phyloP scores from a whole-genome alignment of 768 basidiomycete species.

The Serendipita sp. region DNA sequence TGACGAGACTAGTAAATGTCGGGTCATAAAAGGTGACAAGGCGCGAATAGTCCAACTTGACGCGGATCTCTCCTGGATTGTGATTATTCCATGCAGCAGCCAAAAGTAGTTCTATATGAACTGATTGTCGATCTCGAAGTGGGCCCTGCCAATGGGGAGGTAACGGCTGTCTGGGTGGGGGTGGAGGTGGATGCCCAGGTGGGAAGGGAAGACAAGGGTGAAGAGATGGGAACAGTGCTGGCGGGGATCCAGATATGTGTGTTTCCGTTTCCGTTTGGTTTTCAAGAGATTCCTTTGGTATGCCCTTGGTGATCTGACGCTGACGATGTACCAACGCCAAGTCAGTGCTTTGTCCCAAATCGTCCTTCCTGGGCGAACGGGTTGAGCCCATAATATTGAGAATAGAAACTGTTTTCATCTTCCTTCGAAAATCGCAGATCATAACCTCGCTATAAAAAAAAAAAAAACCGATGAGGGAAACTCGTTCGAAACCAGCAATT shows the following conservation, averaged over 20 bases:
- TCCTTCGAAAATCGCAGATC: background rate
- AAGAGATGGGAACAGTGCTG: background rate
- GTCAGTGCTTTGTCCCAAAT: background rate
- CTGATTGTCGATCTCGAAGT: background rate
- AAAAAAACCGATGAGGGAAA: background rate
- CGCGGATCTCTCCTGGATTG: conserved; percentile 29
- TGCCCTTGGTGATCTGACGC: background rate
- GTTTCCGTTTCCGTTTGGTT: background rate
- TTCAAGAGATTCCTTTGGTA: background rate
- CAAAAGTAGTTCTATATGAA: conserved; percentile 14
- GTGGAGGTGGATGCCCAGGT: no score
- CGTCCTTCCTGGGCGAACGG: background rate
- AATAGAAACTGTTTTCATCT: background rate
- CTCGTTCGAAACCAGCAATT: background rate
- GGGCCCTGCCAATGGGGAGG: conserved; percentile 2
- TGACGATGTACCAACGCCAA: background rate
- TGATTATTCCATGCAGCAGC: conserved; percentile 27
- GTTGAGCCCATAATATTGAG: background rate
- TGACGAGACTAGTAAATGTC: conserved; percentile 22
- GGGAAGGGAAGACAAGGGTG: no score
- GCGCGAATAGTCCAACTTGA: conserved; percentile 27
- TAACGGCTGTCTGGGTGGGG: background rate
- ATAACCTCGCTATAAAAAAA: background rate
- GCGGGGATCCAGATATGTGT: background rate
- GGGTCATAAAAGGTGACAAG: conserved; percentile 31